These are phyloP conservation scores for Cryptosporidium viatorum DNA, from an alignment of 169 alveolate species.

Conservation along the genomic window DNA sequence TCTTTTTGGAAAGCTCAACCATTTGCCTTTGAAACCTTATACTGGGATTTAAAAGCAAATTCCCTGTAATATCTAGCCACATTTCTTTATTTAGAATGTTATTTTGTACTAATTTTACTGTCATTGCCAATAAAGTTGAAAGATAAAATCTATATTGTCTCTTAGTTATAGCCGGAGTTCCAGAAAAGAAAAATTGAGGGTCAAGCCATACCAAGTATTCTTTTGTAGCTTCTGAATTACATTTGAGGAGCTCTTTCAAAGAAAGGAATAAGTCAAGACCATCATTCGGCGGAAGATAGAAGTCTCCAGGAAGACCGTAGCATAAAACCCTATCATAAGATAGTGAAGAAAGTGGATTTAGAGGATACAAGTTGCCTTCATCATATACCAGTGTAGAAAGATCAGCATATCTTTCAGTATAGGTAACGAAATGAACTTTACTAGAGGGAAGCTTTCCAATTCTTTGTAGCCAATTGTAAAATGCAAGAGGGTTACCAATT, in stretches of 20 bases:
- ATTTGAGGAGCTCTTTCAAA: constrained; percentile 17
- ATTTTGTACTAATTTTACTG: constrained; percentile 31
- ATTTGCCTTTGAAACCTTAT: constrained; percentile 46
- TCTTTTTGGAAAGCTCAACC: constrained; percentile 43
- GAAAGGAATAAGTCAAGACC: constrained; percentile 49
- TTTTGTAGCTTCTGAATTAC: constrained; percentile 39
- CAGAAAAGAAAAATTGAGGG: constrained; percentile 82
- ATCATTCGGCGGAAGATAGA: constrained; percentile 78
- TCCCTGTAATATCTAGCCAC: constrained; percentile 36
- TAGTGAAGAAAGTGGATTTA: constrained; percentile 49
- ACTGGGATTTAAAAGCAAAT: constrained; percentile 50
- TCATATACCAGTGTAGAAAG: constrained; percentile 82
- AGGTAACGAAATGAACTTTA: constrained; percentile 83
- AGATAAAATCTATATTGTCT: constrained; percentile 82
- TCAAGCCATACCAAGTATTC: constrained; percentile 76
- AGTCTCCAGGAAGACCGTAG: constrained; percentile 77
- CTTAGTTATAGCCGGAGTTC: constrained; percentile 84
- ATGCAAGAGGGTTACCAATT: constrained; percentile 87
- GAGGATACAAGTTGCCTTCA: constrained; percentile 64
- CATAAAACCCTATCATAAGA: constrained; percentile 62
- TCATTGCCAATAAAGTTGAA: constrained; percentile 31
- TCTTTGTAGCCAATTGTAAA: constrained; percentile 85
- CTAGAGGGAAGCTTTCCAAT: constrained; percentile 75
- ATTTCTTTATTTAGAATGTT: constrained; percentile 25
- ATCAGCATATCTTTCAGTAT: constrained; percentile 87